Conservation (phyloP, 2,329 filamentous ascomycete species). For the Fusarium agapanthi region DNA sequence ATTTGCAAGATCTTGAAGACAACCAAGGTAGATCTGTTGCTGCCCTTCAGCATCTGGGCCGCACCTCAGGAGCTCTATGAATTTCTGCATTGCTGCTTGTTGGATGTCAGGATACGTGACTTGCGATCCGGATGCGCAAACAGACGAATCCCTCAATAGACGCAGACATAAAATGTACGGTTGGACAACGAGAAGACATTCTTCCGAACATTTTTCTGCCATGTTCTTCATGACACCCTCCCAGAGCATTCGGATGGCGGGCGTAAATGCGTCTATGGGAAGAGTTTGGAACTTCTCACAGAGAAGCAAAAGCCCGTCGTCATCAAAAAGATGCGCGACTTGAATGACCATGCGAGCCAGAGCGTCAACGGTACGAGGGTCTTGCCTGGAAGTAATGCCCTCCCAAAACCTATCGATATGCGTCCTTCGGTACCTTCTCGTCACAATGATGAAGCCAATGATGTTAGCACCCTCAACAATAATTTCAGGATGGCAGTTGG, state of each 20-base stretch:
- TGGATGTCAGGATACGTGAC: conserved; percentile 71
- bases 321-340: conserved; percentile 59
- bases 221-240: conserved; percentile 63
- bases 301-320: conserved; percentile 67
- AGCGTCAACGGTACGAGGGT: conserved; percentile 84
- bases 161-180: conserved; percentile 67
- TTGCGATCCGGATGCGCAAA: conserved; percentile 60
- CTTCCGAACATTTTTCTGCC: conserved; percentile 54
- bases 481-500: conserved; percentile 91
- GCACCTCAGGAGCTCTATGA: conserved; percentile 66
- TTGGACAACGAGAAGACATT: conserved; percentile 49
- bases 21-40: conserved; percentile 69
- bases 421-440: conserved; percentile 72
- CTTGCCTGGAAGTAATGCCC: conserved; percentile 81
- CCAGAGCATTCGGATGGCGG: conserved; percentile 69
- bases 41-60: conserved; percentile 66
- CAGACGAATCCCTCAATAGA: conserved; percentile 76
- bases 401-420: conserved; percentile 88
- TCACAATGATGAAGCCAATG: conserved; percentile 85
- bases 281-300: conserved; percentile 75
- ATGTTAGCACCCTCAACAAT: conserved; percentile 85
- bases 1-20: conserved; percentile 72
- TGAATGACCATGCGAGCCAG: conserved; percentile 71
- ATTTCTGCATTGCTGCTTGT: conserved; percentile 67
- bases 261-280: conserved; percentile 69